phyloP scores from a whole-genome alignment of 176 grass and related monocot genomes.

The Canna indica region DNA sequence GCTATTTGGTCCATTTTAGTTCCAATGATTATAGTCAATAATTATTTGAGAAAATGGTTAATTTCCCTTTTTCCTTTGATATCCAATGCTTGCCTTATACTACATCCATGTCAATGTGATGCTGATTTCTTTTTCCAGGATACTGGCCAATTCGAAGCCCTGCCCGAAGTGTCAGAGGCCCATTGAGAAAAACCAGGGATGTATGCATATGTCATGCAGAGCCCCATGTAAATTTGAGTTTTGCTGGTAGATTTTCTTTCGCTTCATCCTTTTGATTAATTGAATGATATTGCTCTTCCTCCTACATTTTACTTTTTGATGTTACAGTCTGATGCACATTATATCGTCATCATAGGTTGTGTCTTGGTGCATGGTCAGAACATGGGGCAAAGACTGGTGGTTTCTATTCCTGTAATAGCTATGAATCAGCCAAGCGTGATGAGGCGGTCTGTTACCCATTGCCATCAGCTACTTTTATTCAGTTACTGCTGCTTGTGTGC shows the following conservation, averaged over 20 bases:
- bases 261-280: neutral
- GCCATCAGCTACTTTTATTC: neutral
- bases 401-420: conserved; percentile 28
- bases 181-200: conserved; percentile 52
- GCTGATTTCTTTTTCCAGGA: neutral
- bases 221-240: conserved; percentile 26
- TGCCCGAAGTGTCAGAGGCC: conserved; percentile 33
- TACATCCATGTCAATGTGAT: neutral
- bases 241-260: conserved; percentile 32
- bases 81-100: no score
- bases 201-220: conserved; percentile 48
- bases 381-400: neutral
- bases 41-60: no score
- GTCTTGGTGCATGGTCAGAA: conserved; percentile 23
- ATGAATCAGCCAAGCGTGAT: conserved; percentile 16
- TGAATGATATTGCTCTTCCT: neutral
- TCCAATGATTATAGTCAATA: no score
- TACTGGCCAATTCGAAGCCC: conserved; percentile 38
- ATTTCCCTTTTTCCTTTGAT: no score
- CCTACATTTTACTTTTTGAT: neutral
- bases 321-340: neutral
- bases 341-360: conserved; percentile 19
- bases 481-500: neutral
- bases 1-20: no score
- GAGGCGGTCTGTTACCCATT: neutral